Evolutionary conservation across 768 basidiomycete species (phyloP).

Genomic region (Suillus lakei): DNA sequence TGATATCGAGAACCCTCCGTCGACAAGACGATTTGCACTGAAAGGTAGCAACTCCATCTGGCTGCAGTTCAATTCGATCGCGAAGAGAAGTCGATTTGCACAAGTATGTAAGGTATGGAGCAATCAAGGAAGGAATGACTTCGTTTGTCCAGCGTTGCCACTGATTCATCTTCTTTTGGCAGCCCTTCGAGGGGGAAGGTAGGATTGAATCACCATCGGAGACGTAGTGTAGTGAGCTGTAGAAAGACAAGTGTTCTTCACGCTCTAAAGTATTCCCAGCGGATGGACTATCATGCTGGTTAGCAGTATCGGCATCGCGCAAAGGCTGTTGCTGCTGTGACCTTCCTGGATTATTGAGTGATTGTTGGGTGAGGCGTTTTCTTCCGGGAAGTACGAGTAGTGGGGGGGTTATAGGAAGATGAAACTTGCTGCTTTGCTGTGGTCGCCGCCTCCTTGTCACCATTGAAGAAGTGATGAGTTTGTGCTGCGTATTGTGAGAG

Average conservation of each 20-base stretch:
- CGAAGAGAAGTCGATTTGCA: not conserved
- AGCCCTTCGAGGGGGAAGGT: not conserved
- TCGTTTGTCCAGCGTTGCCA: not conserved
- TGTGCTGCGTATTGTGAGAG: not conserved
- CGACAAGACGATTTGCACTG: not conserved
- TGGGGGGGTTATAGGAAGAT: not conserved
- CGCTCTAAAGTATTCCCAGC: not conserved
- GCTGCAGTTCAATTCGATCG: not conserved
- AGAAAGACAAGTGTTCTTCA: not conserved
- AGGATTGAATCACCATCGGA: not conserved
- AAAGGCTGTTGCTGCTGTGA: constrained; percentile 1
- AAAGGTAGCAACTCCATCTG: not conserved
- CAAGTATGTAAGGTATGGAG: constrained; percentile 10
- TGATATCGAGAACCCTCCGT: not conserved
- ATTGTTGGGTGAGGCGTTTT: not conserved
- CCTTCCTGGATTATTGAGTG: not conserved
- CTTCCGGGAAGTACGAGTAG: not conserved
- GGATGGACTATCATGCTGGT: not conserved
- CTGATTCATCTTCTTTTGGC: constrained; percentile 7
- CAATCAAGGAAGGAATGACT: constrained; percentile 6
- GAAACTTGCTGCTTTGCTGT: not conserved
- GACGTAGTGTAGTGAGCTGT: not conserved
- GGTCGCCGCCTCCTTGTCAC: not conserved
- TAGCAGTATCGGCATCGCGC: not conserved
- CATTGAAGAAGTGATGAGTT: constrained; percentile 1